Evolutionary conservation across 2,329 filamentous ascomycete species (phyloP), one percentile per base, ranked within the genome.

Genomic region (Rutstroemia sydowiana): DNA sequence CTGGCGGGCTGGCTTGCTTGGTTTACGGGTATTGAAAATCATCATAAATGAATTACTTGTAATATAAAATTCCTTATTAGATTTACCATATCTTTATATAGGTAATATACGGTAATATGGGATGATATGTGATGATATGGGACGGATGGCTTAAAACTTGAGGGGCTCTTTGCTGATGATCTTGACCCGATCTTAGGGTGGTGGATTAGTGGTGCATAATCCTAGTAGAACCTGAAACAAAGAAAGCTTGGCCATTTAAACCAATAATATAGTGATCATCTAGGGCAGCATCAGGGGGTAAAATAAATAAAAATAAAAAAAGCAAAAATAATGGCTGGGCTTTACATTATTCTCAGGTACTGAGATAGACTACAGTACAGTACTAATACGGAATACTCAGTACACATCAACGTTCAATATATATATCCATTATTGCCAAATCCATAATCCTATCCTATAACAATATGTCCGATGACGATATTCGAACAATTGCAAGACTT

Each of bases 191-290:
- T 37, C 26, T 51, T 45, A 41, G 16, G 47, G 28, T 14, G 30
- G 30, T 49, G 39, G 30, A 44, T 13, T 7, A 51, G 28, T 14
- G 30, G 30, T 49, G 39, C 40, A 44, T 13, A 13, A 51, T 51
- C 48, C 48, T 39, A 46, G 48, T 31, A 46, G 20, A 46, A 46
- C 18, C 45, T 51, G 48, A 51, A 51, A 51, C 48, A 30, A 39
- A 11, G n/a, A n/a, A 51, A n/a, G 11, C 42, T 46, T 32, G 42
- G 13, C 42, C 42, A 39, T 16, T 32, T 30, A 31, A 31, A 39
- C 26, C 41, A 51, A 45, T 51, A 13, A 20, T 30, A 18, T 23
- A 23, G 28, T 30, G 20, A 40, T 46, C 16, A 26, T 26, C 6
- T 26, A 11, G n/a, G n/a, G 10, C 5, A 11, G 37, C 28, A 14